phyloP scores from a whole-genome alignment of 129 eudicot genomes.

The Saussurea involucrata region DNA sequence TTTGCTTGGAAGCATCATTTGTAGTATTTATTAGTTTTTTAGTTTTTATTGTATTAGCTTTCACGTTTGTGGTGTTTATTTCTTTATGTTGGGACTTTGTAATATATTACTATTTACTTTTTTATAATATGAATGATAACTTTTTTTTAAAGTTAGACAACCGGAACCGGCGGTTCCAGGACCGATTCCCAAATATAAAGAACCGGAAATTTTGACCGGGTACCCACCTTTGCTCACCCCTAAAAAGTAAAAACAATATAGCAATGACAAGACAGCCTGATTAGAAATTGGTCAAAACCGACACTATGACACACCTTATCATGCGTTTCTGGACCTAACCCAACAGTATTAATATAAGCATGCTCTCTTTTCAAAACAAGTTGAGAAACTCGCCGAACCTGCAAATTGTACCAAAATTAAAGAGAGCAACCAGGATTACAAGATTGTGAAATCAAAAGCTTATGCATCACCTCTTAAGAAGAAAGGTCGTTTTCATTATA shows the following conservation, averaged over 20 bases:
- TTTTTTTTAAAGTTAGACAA: too few species aligned
- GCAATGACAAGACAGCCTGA: constrained; percentile 1
- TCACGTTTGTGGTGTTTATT: too few species aligned
- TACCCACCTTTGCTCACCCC: too few species aligned
- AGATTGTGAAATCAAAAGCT: not conserved
- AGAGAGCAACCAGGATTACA: not conserved
- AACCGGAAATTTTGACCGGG: too few species aligned
- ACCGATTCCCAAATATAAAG: too few species aligned
- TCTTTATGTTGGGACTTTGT: too few species aligned
- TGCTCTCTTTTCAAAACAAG: constrained; percentile 83
- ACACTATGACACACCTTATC: constrained; percentile 44
- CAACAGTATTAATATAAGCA: constrained; percentile 69
- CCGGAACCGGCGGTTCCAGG: too few species aligned
- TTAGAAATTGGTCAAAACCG: not conserved
- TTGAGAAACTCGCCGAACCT: constrained; percentile 93
- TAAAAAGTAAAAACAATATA: not conserved
- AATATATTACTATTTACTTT: too few species aligned
- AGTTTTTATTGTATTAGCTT: too few species aligned
- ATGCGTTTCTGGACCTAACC: constrained; percentile 63
- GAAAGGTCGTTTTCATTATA: not conserved
- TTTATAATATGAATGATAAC: too few species aligned
- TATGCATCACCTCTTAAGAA: not conserved
- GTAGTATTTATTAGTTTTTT: too few species aligned
- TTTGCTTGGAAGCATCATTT: too few species aligned
- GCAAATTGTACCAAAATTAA: constrained; percentile 16